These are phyloP conservation scores for Penicillium sp. DNA, from an alignment of 2,329 filamentous ascomycete species.

Conservation along the genomic window DNA sequence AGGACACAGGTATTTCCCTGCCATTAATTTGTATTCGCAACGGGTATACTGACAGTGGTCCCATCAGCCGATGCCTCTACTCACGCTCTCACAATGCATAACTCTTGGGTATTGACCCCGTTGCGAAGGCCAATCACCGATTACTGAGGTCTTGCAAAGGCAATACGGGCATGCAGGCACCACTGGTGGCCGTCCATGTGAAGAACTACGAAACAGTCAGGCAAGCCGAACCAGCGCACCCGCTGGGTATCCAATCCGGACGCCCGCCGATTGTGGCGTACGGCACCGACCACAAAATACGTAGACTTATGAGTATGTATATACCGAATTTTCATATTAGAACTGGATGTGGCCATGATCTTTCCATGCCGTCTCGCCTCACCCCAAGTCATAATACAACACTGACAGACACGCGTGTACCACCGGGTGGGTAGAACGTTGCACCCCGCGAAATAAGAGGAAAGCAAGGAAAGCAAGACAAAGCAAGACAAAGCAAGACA, in stretches of 20 bases:
- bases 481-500: neutral
- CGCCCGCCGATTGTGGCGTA: conserved; percentile 24
- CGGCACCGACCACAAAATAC: conserved; percentile 5
- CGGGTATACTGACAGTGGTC: neutral
- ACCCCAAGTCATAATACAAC: neutral
- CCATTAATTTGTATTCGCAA: rapidly evolving
- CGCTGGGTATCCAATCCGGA: conserved; percentile 25
- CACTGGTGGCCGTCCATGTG: conserved; percentile 27
- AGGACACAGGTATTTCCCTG: conserved; percentile 40
- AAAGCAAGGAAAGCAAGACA: neutral
- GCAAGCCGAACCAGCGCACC: conserved; percentile 25
- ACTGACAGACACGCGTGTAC: neutral
- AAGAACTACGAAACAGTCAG: conserved; percentile 16
- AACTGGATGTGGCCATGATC: neutral
- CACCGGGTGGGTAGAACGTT: neutral
- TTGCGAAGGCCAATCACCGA: neutral
- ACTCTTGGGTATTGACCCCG: conserved; percentile 31
- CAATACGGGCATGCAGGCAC: conserved; percentile 12
- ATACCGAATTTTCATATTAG: neutral
- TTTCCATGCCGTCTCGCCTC: neutral
- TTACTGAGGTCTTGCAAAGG: no score
- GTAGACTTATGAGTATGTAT: neutral
- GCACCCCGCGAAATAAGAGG: neutral
- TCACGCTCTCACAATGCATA: conserved; percentile 18
- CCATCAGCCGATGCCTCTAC: neutral